Evolutionary conservation across 805 yeast genomes (phyloP).

Genomic region (Soucietia sequanensis): DNA sequence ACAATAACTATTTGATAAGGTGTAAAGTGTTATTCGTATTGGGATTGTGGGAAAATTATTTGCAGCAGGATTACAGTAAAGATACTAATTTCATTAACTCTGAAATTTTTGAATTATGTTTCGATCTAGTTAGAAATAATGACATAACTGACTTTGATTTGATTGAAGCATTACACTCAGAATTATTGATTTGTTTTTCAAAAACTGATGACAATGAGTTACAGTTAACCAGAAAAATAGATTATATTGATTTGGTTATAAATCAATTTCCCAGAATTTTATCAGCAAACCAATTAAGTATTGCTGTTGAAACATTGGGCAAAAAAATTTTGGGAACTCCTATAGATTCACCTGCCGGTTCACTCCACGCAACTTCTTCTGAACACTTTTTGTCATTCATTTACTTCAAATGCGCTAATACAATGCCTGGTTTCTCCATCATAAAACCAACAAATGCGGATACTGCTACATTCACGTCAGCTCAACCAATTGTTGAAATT

Average conservation of each 20-base stretch:
- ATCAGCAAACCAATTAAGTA: conserved; percentile 52
- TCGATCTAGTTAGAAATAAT: conserved; percentile 28
- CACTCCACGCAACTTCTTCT: conserved; percentile 12
- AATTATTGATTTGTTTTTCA: conserved; percentile 38
- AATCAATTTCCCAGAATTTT: conserved; percentile 56
- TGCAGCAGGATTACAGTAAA: conserved; percentile 23
- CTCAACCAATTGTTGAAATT: conserved; percentile 38
- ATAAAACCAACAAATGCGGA: conserved; percentile 2
- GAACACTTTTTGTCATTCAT: conserved; percentile 43
- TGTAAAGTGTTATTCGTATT: conserved; percentile 46
- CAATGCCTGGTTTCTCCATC: conserved; percentile 29
- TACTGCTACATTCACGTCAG: conserved; percentile 25
- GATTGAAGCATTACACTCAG: conserved; percentile 67
- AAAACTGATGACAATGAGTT: conserved; percentile 15
- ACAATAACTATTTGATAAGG: conserved; percentile 23
- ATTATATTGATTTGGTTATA: conserved; percentile 48
- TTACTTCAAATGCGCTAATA: conserved; percentile 38
- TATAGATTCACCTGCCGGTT: conserved; percentile 6
- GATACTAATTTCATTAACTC: conserved; percentile 17
- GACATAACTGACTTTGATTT: conserved; percentile 23
- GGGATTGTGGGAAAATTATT: conserved; percentile 46
- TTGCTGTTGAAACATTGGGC: conserved; percentile 59
- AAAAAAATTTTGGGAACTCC: conserved; percentile 33
- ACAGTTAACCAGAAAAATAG: conserved; percentile 18
- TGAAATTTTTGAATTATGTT: conserved; percentile 29